These are phyloP conservation scores for Immersiella caudata DNA, from an alignment of 495 filamentous ascomycete genomes.

Conservation along the genomic window DNA sequence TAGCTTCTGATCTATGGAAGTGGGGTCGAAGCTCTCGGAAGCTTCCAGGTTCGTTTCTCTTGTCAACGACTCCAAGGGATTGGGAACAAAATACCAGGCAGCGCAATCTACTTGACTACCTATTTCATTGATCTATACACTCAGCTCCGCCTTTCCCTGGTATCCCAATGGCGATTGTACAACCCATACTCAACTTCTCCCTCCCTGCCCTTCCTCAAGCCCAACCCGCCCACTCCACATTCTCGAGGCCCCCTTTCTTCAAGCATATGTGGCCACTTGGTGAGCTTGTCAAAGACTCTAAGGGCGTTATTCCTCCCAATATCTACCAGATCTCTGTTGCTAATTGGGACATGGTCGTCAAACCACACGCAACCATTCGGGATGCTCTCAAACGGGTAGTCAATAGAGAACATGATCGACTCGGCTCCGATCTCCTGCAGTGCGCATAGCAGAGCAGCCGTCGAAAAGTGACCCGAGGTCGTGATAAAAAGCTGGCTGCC, in stretches of 20 bases:
- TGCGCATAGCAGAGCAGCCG: slow-evolving; percentile 32
- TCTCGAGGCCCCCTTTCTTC: slow-evolving; percentile 24
- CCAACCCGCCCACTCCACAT: slow-evolving; percentile 29
- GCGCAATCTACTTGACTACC: background rate
- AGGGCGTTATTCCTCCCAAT: slow-evolving; percentile 35
- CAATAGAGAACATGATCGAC: slow-evolving; percentile 56
- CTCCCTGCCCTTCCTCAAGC: slow-evolving; percentile 16
- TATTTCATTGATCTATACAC: background rate
- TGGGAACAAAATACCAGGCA: background rate
- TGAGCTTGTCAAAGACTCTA: slow-evolving; percentile 24
- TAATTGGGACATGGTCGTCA: slow-evolving; percentile 31
- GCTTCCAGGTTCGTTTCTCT: slow-evolving; percentile 14
- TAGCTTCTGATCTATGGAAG: slow-evolving; percentile 13
- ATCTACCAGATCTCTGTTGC: slow-evolving; percentile 24
- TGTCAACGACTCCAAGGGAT: background rate
- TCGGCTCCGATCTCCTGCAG: slow-evolving; percentile 30
- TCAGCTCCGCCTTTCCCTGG: slow-evolving; percentile 4
- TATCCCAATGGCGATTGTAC: slow-evolving; percentile 30
- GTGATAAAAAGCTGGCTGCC: slow-evolving; percentile 34
- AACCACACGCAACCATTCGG: slow-evolving; percentile 39
- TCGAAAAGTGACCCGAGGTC: slow-evolving; percentile 63
- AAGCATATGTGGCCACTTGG: slow-evolving; percentile 22
- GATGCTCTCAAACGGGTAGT: slow-evolving; percentile 60
- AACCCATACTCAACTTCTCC: slow-evolving; percentile 30
- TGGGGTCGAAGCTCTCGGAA: slow-evolving; percentile 18